Conservation (phyloP, 805 yeast species). For the Clavispora santaluciae region DNA sequence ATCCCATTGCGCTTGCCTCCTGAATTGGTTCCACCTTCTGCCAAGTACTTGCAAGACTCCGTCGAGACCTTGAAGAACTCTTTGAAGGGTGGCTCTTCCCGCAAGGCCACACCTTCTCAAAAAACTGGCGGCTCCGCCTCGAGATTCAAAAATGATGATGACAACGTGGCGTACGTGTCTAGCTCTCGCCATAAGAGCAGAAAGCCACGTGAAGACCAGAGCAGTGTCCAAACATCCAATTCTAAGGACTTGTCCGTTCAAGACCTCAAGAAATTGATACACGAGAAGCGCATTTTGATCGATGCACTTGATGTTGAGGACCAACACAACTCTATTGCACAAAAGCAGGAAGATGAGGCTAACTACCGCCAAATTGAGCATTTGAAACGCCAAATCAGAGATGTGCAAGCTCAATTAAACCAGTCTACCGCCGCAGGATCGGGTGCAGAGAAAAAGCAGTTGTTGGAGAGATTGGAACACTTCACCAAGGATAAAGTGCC, state of each 20-base stretch:
- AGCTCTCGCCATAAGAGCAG: conserved; percentile 56
- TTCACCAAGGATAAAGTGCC: conserved; percentile 69
- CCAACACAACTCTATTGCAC: conserved; percentile 32
- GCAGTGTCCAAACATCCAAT: conserved; percentile 18
- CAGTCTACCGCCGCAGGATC: conserved; percentile 27
- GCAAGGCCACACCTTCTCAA: conserved; percentile 15
- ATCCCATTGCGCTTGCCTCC: conserved; percentile 81
- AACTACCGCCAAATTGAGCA: conserved; percentile 56
- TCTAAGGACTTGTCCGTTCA: conserved; percentile 42
- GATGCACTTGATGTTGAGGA: conserved; percentile 71
- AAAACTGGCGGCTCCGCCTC: conserved; percentile 25
- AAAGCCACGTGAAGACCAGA: conserved; percentile 15
- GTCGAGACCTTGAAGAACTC: conserved; percentile 66
- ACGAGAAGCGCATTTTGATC: conserved; percentile 66
- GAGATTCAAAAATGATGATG: conserved; percentile 70
- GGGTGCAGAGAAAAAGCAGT: conserved; percentile 42
- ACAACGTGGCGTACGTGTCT: conserved; percentile 61
- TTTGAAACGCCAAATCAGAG: conserved; percentile 56
- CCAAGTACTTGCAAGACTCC: conserved; percentile 66
- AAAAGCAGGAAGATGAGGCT: conserved; percentile 32
- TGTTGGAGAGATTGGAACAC: conserved; percentile 53
- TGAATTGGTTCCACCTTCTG: conserved; percentile 84
- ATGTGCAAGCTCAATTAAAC: conserved; percentile 38
- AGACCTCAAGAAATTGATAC: conserved; percentile 58
- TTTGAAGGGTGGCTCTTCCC: conserved; percentile 35